Base-by-base conservation (phyloP, 1,284 basidiomycete species). In the Pisolithus thermaeus region DNA sequence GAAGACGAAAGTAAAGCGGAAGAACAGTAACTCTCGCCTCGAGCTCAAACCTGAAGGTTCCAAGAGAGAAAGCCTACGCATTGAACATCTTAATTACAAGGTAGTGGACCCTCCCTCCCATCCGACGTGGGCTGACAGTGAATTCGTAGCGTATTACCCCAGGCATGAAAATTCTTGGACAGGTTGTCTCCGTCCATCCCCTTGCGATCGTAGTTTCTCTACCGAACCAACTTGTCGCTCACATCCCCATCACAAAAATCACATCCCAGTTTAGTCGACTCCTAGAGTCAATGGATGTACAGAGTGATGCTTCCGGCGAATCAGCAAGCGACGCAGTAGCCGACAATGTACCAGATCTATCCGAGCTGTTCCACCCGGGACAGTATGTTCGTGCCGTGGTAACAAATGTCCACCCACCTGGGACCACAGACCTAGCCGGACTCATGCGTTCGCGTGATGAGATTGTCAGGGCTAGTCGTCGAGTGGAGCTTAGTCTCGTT, bases 71-170 rank as follows among this genome's bases (percentile, higher is more conserved):
- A 65, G 66, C 36, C 70, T 81, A 49, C 81, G 93, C 52, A 84
- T 97, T 49, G 94, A 98, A 68, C 90, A 95, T 66, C 76, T 98
- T 43, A 96, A 93, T 64, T 97, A 97, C 76, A 97, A 97, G 74
- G 92, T 89, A 53, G 54, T 73, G 52, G 28, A 40, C 45, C 16
- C 50, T 4, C 32, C 25, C 42, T 12, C 35, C 14, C 4, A 23
- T 47, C 20, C 41, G 36, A 14, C 32, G 32, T 35, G 32, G 32
- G 12, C 5, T 35, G 32, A 35, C 32, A 35, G 11, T 35, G 32
- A 35, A 4, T 14, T 49, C 46, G 56, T 58, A 95, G 92, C 84
- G 94, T 58, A 76, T 98, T 7, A 71, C 78, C 36, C 75, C 85
- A 32, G 96, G 95, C 35, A 92, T 93, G 75, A 90, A 87, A 63